Percentiles rank a stretch among this genome's conserved stretches.
Conservation (phyloP, 345 rosid genomes). For the Sisymbrium irio region DNA sequence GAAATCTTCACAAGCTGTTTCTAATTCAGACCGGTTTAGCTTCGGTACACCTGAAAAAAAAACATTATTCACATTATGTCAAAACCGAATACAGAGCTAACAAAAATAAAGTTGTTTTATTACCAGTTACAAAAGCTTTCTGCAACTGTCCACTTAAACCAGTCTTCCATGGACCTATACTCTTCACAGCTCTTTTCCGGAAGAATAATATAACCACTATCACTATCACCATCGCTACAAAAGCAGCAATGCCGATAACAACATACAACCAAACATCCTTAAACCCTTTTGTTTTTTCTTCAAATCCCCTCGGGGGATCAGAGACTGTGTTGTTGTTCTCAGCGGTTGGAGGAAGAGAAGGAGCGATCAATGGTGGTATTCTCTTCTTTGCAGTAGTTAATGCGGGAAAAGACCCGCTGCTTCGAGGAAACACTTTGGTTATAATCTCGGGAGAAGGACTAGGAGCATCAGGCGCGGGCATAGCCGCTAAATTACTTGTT, state of each 20-base stretch:
- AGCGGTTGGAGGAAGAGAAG: constrained; percentile 23
- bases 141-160: constrained; percentile 96
- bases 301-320: constrained; percentile 9
- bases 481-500: constrained; percentile 63
- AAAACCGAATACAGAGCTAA: constrained; percentile 1
- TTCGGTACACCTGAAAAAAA: constrained; percentile 81
- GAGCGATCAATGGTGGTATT: constrained; percentile 22
- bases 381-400: constrained; percentile 47
- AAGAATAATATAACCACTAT: constrained; percentile 37
- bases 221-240: constrained; percentile 36
- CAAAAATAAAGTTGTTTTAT: background rate
- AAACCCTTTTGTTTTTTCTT: constrained; percentile 30
- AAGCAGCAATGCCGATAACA: constrained; percentile 38
- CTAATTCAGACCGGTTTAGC: constrained; percentile 76
- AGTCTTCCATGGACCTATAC: constrained; percentile 88
- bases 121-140: constrained; percentile 89
- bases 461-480: constrained; percentile 39
- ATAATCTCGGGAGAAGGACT: constrained; percentile 37
- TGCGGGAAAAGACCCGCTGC: constrained; percentile 90
- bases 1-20: constrained; percentile 98
- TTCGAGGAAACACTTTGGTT: constrained; percentile 50
- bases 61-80: background rate
- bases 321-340: constrained; percentile 2
- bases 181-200: constrained; percentile 51
- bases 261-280: constrained; percentile 53